These are phyloP conservation scores for Vaccinium macrocarpon DNA, from an alignment of 148 eudicot genomes.

Conservation along the genomic window DNA sequence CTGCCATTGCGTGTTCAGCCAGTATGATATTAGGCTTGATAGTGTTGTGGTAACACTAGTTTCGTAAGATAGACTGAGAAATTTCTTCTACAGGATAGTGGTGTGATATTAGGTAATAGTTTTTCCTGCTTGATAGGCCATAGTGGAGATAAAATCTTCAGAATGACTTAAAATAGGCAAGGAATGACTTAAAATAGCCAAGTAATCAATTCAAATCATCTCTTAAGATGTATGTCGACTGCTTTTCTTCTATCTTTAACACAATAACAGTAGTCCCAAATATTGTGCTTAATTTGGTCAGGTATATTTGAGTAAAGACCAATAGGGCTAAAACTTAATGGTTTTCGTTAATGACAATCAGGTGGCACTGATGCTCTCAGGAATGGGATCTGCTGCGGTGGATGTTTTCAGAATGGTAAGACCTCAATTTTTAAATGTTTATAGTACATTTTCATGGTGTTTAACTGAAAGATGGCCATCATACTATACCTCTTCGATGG, in stretches of 20 bases:
- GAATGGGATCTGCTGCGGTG: conserved; percentile 76
- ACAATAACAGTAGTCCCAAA: not conserved
- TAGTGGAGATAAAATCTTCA: not conserved
- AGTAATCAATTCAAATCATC: not conserved
- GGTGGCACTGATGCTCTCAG: conserved; percentile 95
- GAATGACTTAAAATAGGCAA: not conserved
- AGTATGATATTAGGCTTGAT: not conserved
- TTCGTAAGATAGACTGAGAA: not conserved
- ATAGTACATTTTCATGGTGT: not conserved
- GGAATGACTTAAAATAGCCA: not conserved
- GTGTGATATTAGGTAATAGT: not conserved
- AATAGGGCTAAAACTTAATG: not conserved
- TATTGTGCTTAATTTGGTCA: not conserved
- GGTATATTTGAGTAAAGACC: not conserved
- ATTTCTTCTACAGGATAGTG: not conserved
- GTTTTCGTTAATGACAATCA: conserved; percentile 30
- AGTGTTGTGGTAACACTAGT: not conserved
- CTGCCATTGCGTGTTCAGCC: too few relatives aligned
- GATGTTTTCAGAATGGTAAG: conserved; percentile 95
- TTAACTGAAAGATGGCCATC: not conserved
- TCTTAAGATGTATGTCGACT: too few relatives aligned
- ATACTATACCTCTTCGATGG: not conserved
- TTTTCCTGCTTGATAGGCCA: conserved; percentile 4
- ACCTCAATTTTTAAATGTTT: not conserved
- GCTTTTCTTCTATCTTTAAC: not conserved